phyloP scores from a whole-genome alignment of 2,329 filamentous ascomycete genomes.

The Cryphonectria radicalis region DNA sequence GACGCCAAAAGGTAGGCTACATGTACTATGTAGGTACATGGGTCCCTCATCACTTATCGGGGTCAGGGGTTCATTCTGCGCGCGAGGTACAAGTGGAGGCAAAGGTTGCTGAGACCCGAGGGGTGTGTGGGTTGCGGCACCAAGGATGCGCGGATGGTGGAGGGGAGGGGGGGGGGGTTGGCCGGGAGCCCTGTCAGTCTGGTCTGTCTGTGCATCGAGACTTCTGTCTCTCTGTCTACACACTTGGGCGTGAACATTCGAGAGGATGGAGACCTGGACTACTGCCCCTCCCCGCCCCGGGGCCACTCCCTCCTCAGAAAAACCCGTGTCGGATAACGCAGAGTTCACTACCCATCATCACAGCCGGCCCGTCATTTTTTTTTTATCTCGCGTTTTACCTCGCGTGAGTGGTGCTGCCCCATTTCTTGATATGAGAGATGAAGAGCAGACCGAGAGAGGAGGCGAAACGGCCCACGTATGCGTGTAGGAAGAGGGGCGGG shows the following conservation, averaged over 20 bases:
- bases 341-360: background rate
- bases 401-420: background rate
- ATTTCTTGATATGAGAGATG: slow-evolving; percentile 9
- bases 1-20: slow-evolving; percentile 21
- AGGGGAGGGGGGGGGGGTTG: too few relatives aligned
- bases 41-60: slow-evolving; percentile 27
- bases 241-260: slow-evolving; percentile 25
- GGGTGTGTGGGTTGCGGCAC: slow-evolving; percentile 29
- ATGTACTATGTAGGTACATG: slow-evolving; percentile 28
- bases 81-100: slow-evolving; percentile 26
- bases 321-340: slow-evolving; percentile 13
- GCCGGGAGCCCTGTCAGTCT: slow-evolving; percentile 12
- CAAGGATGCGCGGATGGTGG: slow-evolving; percentile 28
- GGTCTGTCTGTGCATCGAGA: slow-evolving; percentile 5
- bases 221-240: slow-evolving; percentile 8
- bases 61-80: slow-evolving; percentile 21
- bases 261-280: slow-evolving; percentile 8
- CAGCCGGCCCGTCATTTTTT: slow-evolving; percentile 4
- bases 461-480: background rate
- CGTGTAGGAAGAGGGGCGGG: background rate
- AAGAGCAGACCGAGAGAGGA: slow-evolving; percentile 7
- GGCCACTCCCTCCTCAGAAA: background rate
- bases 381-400: slow-evolving; percentile 9
- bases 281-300: background rate
- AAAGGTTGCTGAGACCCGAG: slow-evolving; percentile 29